Evolutionary conservation across 257 asterid genomes (phyloP).

Genomic region (Voacanga thouarsii): DNA sequence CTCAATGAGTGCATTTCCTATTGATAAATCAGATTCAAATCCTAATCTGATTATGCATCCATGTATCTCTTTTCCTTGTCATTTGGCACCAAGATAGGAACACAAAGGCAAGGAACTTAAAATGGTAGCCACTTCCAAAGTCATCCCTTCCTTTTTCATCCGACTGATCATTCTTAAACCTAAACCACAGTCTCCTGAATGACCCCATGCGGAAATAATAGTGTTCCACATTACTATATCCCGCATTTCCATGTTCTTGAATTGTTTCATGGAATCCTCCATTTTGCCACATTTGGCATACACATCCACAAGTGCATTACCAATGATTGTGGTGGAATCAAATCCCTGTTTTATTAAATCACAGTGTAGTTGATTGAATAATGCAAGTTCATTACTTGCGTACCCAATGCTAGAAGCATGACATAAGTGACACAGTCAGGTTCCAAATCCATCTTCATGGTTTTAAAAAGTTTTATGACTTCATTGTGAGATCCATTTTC

Average conservation of each 20-base stretch:
- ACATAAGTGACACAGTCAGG: slow-evolving; percentile 66
- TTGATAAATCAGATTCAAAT: slow-evolving; percentile 44
- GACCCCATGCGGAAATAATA: slow-evolving; percentile 60
- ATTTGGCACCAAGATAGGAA: slow-evolving; percentile 61
- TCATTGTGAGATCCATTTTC: slow-evolving; percentile 44
- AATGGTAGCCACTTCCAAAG: slow-evolving; percentile 60
- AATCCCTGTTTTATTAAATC: slow-evolving; percentile 58
- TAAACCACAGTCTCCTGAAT: slow-evolving; percentile 37
- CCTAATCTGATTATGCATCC: slow-evolving; percentile 58
- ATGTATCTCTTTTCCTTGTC: slow-evolving; percentile 84
- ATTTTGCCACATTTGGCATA: slow-evolving; percentile 63
- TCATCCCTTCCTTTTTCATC: slow-evolving; percentile 61
- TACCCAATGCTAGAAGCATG: slow-evolving; percentile 52
- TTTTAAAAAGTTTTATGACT: slow-evolving; percentile 49
- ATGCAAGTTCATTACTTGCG: slow-evolving; percentile 26
- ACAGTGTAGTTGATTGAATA: slow-evolving; percentile 55
- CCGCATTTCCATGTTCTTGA: slow-evolving; percentile 56
- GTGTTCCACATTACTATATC: slow-evolving; percentile 78
- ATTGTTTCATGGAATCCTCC: slow-evolving; percentile 59
- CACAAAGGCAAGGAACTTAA: slow-evolving; percentile 62
- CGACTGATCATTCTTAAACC: slow-evolving; percentile 63
- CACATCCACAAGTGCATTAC: slow-evolving; percentile 65
- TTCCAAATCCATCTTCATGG: slow-evolving; percentile 45
- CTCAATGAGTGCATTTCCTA: slow-evolving; percentile 75
- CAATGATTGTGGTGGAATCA: slow-evolving; percentile 48